Evolutionary conservation across 768 basidiomycete genomes (phyloP).

Genomic region (Tubosaeta sp.): DNA sequence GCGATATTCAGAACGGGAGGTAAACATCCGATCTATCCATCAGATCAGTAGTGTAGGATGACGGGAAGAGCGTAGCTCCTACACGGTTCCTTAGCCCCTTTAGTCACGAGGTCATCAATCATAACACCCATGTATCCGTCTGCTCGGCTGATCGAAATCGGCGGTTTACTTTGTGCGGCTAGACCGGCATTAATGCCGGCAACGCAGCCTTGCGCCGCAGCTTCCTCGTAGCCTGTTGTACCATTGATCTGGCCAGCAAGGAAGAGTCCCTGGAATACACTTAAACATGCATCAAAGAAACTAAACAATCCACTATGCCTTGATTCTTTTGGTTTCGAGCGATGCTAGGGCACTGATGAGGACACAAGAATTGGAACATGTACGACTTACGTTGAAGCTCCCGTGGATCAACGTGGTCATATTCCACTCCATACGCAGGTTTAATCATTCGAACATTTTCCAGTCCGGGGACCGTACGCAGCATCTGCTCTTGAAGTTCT

Average conservation of each 20-base stretch:
- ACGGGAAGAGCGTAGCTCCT: constrained; percentile 10
- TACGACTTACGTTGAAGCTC: constrained; percentile 62
- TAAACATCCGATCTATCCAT: constrained; percentile 83
- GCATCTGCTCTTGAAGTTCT: constrained; percentile 78
- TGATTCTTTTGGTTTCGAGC: constrained; percentile 80
- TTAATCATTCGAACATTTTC: constrained; percentile 79
- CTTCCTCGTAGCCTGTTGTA: constrained; percentile 94
- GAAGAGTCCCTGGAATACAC: constrained; percentile 59
- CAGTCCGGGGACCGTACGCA: constrained; percentile 79
- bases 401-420: constrained; percentile 84
- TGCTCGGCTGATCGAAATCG: constrained; percentile 70
- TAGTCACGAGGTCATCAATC: constrained; percentile 86
- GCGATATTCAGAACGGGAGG: constrained; percentile 85
- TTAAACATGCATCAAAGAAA: not conserved
- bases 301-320: constrained; percentile 34
- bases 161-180: constrained; percentile 48
- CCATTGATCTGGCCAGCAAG: constrained; percentile 91
- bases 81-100: constrained; percentile 92
- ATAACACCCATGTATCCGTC: constrained; percentile 87
- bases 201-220: constrained; percentile 84
- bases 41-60: not conserved
- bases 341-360: constrained; percentile 46
- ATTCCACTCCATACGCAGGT: constrained; percentile 92
- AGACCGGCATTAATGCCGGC: constrained; percentile 89
- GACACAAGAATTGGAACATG: not conserved